A percentile compares a stretch with the other conserved stretches of the same genome.
Conservation (phyloP, 495 filamentous ascomycete species). For the Hypoxylon perforatum region DNA sequence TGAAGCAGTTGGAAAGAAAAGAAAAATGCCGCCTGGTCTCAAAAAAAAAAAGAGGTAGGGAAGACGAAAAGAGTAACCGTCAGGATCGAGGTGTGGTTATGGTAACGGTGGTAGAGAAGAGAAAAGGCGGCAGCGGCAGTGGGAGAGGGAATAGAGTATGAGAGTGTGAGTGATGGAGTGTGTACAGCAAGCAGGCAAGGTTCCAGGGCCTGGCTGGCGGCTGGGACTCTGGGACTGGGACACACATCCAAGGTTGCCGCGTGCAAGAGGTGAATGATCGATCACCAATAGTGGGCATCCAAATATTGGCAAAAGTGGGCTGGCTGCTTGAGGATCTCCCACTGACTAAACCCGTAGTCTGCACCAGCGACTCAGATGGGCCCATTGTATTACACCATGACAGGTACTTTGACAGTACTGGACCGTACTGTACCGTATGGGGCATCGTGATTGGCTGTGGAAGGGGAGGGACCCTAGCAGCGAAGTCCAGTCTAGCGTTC, state of each 20-base stretch:
- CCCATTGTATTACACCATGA: conserved; percentile 25
- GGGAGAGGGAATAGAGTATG: conserved; percentile 35
- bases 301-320: conserved; percentile 47
- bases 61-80: conserved; percentile 24
- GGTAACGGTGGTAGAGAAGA: conserved; percentile 29
- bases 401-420: conserved; percentile 26
- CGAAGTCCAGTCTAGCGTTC: conserved; percentile 4
- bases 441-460: conserved; percentile 8
- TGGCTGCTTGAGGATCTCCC: conserved; percentile 36
- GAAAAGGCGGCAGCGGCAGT: conserved; percentile 32
- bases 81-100: conserved; percentile 14
- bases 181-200: conserved; percentile 26
- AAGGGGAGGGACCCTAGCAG: conserved; percentile 13
- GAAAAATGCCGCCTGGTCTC: neutral
- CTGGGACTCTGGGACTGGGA: conserved; percentile 9
- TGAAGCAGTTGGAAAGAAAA: neutral
- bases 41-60: neutral
- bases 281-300: conserved; percentile 48
- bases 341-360: conserved; percentile 27
- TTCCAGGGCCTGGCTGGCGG: neutral
- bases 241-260: conserved; percentile 43
- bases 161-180: neutral
- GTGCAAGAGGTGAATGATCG: conserved; percentile 44
- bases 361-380: conserved; percentile 27
- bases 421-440: conserved; percentile 17